Evolutionary conservation across 805 yeast genomes (phyloP).

Genomic region (Teunomyces stri): DNA sequence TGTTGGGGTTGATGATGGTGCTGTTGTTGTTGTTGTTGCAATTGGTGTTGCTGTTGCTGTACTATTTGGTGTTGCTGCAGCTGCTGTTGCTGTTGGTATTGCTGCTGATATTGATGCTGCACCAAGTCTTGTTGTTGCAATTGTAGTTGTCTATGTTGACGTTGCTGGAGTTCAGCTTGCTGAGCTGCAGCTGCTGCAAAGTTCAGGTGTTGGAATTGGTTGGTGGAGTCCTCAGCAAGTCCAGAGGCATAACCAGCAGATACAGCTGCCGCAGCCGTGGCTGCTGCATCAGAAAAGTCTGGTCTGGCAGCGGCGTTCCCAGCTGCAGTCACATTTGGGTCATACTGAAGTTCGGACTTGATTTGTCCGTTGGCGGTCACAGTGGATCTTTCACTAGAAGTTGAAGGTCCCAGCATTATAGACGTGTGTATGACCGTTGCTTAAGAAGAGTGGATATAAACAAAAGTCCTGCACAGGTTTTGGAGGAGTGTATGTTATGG

Average conservation of each 20-base stretch:
- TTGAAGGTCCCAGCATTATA: constrained; percentile 25
- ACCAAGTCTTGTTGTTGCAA: constrained; percentile 9
- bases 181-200: constrained; percentile 14
- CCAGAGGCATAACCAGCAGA: constrained; percentile 9
- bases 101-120: constrained; percentile 13
- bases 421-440: constrained; percentile 4
- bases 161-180: constrained; percentile 14
- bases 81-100: constrained; percentile 7
- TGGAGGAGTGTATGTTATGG: constrained; percentile 5
- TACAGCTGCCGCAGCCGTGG: constrained; percentile 15
- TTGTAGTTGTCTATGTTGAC: constrained; percentile 11
- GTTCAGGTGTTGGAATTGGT: constrained; percentile 13
- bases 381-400: constrained; percentile 27
- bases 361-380: constrained; percentile 5
- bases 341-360: constrained; percentile 1
- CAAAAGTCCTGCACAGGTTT: constrained; percentile 25
- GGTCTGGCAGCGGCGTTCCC: constrained; percentile 4
- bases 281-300: constrained; percentile 15
- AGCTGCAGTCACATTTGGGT: constrained; percentile 9
- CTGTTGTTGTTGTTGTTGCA: constrained; percentile 6
- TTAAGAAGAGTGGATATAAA: constrained; percentile 15
- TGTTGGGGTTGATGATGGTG: constrained; percentile 13
- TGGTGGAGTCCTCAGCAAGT: constrained; percentile 7
- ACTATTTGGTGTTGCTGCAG: constrained; percentile 9
- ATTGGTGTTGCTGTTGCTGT: constrained; percentile 16